Evolutionary conservation across 257 asterid species (phyloP).

Genomic region (Penstemon barbatus): DNA sequence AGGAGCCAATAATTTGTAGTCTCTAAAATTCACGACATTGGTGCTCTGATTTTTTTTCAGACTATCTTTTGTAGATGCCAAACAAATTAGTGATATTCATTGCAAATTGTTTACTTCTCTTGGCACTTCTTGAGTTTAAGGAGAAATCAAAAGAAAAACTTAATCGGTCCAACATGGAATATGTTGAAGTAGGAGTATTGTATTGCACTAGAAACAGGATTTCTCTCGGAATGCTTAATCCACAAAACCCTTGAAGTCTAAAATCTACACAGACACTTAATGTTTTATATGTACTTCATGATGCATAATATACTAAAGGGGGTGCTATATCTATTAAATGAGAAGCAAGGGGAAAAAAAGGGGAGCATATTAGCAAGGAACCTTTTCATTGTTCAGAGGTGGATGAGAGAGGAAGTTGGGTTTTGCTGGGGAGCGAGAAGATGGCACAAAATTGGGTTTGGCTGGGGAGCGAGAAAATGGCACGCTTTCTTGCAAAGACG

Average conservation of each 20-base stretch:
- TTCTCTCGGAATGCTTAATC: background rate
- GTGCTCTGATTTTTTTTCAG: background rate
- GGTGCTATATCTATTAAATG: background rate
- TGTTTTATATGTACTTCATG: background rate
- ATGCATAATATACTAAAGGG: background rate
- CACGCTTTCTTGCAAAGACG: conserved; percentile 11
- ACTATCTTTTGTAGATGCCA: conserved; percentile 9
- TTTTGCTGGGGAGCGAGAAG: conserved; percentile 43
- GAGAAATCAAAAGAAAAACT: conserved; percentile 15
- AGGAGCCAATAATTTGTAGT: background rate
- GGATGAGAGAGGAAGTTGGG: conserved; percentile 32
- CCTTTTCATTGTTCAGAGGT: conserved; percentile 34
- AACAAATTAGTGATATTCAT: conserved; percentile 2
- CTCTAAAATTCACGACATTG: background rate
- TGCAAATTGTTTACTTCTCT: conserved; percentile 14
- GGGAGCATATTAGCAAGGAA: conserved; percentile 14
- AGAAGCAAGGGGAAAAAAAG: background rate
- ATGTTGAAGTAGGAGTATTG: background rate
- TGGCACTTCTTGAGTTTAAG: conserved; percentile 7
- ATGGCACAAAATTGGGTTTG: conserved; percentile 35
- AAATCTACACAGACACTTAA: background rate
- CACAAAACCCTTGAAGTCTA: background rate
- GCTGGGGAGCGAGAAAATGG: conserved; percentile 45
- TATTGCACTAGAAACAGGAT: conserved; percentile 10
- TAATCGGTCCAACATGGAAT: background rate